Evolutionary conservation across 257 asterid species (phyloP), one percentile per base, ranked within the genome.

Genomic region (Echites panduratus): DNA sequence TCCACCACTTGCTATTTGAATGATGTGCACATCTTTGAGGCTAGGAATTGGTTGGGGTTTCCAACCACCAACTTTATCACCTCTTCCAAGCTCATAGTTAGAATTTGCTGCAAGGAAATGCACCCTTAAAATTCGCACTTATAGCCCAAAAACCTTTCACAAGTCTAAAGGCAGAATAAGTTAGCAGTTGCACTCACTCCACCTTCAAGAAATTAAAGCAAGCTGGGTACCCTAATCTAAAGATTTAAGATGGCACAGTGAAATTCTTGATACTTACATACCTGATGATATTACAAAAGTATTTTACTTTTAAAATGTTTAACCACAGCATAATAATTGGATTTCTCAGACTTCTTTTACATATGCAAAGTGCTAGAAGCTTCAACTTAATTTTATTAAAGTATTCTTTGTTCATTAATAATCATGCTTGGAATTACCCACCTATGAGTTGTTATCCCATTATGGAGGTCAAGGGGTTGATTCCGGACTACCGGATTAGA

Each of bases 11-110:
- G 99, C 97, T 76, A 94, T 83, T 82, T 94, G 99, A 82, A 80
- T 53, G 74, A 94, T 44, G 57, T 81, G 82, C 57, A 87, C 92
- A 79, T 90, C 96, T 85, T 80, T 75, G 72, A 94, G 92, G 81
- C 88, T 82, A 9, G 96, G 94, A 82, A 91, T 86, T 43, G 87
- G 91, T 80, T 88, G 89, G 11, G 99, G 99, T 80, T 85, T 90
- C 99, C 98, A 94, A 66, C 99, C 97, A 79, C 99, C 93, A 62
- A 83, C 58, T 83, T 83, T 91, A 75, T 88, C 90, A 63, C 96
- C 99, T 86, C 99, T 87, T 80, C 99, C 99, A 22, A 94, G 98
- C 86, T 94, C 99, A 76, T 88, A 89, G 74, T 94, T 94, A 53
- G 98, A 94, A 87, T 94, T 94, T 61, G 98, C 99, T 94, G 88